A percentile compares a stretch with the other conserved stretches of the same genome.
Conservation (phyloP, 2,329 filamentous ascomycete genomes). For the Cladosporium phlei region DNA sequence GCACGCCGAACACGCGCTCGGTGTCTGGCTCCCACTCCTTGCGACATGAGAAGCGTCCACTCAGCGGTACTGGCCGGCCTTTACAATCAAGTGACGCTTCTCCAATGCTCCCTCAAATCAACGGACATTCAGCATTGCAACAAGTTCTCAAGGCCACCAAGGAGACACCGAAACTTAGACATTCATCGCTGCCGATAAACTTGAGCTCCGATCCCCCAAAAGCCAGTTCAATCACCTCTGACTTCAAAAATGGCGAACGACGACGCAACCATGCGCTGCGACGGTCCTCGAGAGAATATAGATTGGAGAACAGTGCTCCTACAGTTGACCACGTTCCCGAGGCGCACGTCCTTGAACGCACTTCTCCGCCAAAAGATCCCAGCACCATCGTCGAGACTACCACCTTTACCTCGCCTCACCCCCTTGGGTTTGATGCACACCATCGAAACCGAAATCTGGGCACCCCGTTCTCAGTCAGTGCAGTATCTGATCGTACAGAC, state of each 20-base stretch:
- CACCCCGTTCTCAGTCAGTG: conserved; percentile 10
- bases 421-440: conserved; percentile 1
- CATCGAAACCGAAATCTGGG: conserved; percentile 3
- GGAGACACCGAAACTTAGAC: not conserved
- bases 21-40: conserved; percentile 9
- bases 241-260: not conserved
- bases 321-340: not conserved
- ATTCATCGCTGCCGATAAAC: conserved; percentile 7
- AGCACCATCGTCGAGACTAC: conserved; percentile 10
- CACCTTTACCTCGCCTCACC: conserved; percentile 4
- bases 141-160: not conserved
- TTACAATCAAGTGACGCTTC: conserved; percentile 7
- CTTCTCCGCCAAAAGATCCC: not conserved
- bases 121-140: not conserved
- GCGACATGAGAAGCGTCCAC: conserved; percentile 12
- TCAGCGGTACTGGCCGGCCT: conserved; percentile 6
- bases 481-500: conserved; percentile 25
- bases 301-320: conserved; percentile 4
- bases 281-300: conserved; percentile 9
- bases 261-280: conserved; percentile 2
- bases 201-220: not conserved
- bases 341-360: not conserved
- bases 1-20: not conserved
- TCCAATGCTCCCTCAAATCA: not conserved
- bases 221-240: not conserved